Conservation (phyloP, 1,284 basidiomycete species). For the Malassezia obtusa region DNA sequence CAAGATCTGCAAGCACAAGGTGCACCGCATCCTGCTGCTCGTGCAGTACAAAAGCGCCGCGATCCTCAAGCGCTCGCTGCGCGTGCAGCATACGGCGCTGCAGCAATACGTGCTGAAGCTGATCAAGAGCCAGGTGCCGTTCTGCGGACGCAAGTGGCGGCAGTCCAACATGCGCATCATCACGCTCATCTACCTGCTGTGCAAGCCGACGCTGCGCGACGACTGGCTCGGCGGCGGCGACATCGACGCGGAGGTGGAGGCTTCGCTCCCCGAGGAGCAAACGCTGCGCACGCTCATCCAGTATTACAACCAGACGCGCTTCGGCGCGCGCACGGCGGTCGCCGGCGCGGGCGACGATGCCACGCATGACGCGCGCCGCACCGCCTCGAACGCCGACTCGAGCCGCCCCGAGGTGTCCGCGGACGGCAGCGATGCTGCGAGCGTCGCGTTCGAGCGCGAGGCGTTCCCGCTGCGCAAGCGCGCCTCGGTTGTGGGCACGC, state of each 20-base stretch:
- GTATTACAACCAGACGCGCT: slow-evolving; percentile 58
- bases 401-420: neutral
- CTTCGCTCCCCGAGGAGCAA: slow-evolving; percentile 74
- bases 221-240: slow-evolving; percentile 94
- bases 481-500: slow-evolving; percentile 29
- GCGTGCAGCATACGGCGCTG: slow-evolving; percentile 84
- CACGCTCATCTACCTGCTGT: slow-evolving; percentile 94
- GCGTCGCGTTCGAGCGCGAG: slow-evolving; percentile 49
- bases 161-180: slow-evolving; percentile 99
- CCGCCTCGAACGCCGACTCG: neutral
- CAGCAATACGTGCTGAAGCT: slow-evolving; percentile 94
- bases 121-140: slow-evolving; percentile 97
- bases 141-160: slow-evolving; percentile 94
- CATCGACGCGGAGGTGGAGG: slow-evolving; percentile 73
- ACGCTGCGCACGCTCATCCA: slow-evolving; percentile 87
- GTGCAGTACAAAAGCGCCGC: slow-evolving; percentile 96
- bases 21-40: slow-evolving; percentile 87
- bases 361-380: slow-evolving; percentile 16
- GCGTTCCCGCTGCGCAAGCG: slow-evolving; percentile 51
- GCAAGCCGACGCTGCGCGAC: slow-evolving; percentile 86
- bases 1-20: slow-evolving; percentile 87
- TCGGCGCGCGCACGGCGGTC: slow-evolving; percentile 12
- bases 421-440: neutral
- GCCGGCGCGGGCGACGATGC: slow-evolving; percentile 26
- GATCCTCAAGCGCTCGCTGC: slow-evolving; percentile 75